A percentile compares a stretch with the other conserved stretches of the same genome.
These are phyloP conservation scores for Dipodascus geniculatus DNA, from an alignment of 805 yeast genomes.

Conservation along the genomic window DNA sequence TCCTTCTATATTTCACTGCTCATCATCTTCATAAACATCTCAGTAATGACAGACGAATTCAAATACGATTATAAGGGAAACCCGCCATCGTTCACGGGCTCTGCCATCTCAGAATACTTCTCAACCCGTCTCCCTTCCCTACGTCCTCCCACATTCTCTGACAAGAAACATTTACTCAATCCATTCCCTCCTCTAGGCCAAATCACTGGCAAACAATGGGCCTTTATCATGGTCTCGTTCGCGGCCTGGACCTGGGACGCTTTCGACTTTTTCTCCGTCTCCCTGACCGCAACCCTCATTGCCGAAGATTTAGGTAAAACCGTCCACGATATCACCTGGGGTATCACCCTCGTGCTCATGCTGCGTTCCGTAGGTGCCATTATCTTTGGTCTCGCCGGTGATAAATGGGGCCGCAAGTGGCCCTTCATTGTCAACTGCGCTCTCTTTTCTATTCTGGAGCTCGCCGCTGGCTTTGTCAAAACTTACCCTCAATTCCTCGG, in stretches of 20 bases:
- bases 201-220: constrained; percentile 47
- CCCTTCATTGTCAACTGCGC: constrained; percentile 44
- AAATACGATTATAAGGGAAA: neutral
- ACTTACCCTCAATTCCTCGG: constrained; percentile 48
- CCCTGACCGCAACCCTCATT: constrained; percentile 40
- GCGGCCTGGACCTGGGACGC: constrained; percentile 65
- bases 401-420: constrained; percentile 56
- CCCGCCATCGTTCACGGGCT: constrained; percentile 16
- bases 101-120: constrained; percentile 20
- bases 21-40: neutral
- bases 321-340: constrained; percentile 53
- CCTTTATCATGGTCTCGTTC: constrained; percentile 46
- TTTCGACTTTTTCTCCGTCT: constrained; percentile 55
- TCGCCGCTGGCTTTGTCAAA: constrained; percentile 55
- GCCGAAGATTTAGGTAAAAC: constrained; percentile 36
- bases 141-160: constrained; percentile 18
- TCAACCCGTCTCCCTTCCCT: constrained; percentile 23
- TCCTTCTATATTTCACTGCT: neutral
- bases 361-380: constrained; percentile 61
- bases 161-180: constrained; percentile 29
- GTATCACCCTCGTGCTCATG: constrained; percentile 61
- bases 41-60: neutral
- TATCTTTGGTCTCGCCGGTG: constrained; percentile 50
- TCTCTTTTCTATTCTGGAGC: constrained; percentile 43
- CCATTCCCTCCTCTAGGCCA: constrained; percentile 48